These are phyloP conservation scores for Boletus mariae DNA, from an alignment of 1,284 basidiomycete genomes.

Conservation along the genomic window DNA sequence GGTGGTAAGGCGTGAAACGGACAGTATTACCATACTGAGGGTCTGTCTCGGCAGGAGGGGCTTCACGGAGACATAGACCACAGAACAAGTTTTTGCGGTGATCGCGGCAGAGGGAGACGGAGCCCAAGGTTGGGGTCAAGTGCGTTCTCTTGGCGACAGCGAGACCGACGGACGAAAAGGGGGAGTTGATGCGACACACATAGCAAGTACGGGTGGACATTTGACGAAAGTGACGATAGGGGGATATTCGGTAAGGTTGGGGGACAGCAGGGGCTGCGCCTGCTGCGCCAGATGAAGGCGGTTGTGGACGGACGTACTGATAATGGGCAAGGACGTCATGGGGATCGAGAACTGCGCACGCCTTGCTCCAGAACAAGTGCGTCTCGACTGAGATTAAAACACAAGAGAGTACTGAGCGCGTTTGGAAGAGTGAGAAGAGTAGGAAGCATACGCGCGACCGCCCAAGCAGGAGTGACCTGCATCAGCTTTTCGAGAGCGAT, in stretches of 20 bases:
- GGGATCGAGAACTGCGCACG: slow-evolving; percentile 43
- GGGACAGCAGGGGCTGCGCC: slow-evolving; percentile 21
- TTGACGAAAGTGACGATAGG: slow-evolving; percentile 43
- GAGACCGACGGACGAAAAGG: slow-evolving; percentile 48
- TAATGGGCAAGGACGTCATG: slow-evolving; percentile 38
- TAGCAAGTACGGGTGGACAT: slow-evolving; percentile 47
- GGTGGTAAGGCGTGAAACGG: slow-evolving; percentile 34
- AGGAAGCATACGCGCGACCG: slow-evolving; percentile 41
- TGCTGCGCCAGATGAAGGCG: slow-evolving; percentile 15
- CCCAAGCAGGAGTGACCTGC: slow-evolving; percentile 44
- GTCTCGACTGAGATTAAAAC: slow-evolving; percentile 36
- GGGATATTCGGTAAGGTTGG: slow-evolving; percentile 33
- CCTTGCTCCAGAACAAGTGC: slow-evolving; percentile 49
- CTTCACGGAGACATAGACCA: slow-evolving; percentile 64
- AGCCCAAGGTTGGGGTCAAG: slow-evolving; percentile 41
- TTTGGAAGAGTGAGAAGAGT: not conserved
- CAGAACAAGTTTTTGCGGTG: slow-evolving; percentile 62
- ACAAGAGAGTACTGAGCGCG: slow-evolving; percentile 12
- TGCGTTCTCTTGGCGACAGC: slow-evolving; percentile 44
- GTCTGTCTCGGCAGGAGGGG: slow-evolving; percentile 42
- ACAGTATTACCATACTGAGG: slow-evolving; percentile 32
- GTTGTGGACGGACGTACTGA: slow-evolving; percentile 31
- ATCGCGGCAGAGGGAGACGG: slow-evolving; percentile 56
- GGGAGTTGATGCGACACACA: slow-evolving; percentile 68
- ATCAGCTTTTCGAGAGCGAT: slow-evolving; percentile 60